phyloP scores from a whole-genome alignment of 352 stramenopile species.

The Globisporangium okanoganense region DNA sequence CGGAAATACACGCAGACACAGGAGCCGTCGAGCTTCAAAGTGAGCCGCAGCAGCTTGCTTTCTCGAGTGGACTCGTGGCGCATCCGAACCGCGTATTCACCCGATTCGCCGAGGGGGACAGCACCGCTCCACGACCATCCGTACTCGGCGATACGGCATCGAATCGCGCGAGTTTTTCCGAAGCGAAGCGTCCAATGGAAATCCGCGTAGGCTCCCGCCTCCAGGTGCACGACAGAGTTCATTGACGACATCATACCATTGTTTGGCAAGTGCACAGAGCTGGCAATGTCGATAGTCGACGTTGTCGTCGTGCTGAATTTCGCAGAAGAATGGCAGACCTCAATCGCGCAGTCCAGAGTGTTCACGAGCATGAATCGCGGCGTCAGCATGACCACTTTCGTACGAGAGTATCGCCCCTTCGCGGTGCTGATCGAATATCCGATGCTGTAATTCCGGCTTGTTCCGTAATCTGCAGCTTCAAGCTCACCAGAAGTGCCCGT shows the following conservation, averaged over 20 bases:
- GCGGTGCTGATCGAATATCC: slow-evolving; percentile 77
- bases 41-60: slow-evolving; percentile 74
- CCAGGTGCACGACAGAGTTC: slow-evolving; percentile 64
- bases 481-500: slow-evolving; percentile 71
- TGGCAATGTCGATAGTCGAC: slow-evolving; percentile 38
- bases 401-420: slow-evolving; percentile 76
- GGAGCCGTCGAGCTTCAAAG: slow-evolving; percentile 69
- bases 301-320: slow-evolving; percentile 37
- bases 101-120: slow-evolving; percentile 66
- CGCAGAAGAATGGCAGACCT: slow-evolving; percentile 78
- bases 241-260: slow-evolving; percentile 54
- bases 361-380: slow-evolving; percentile 86
- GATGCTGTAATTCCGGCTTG: slow-evolving; percentile 71
- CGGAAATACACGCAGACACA: slow-evolving; percentile 82
- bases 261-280: slow-evolving; percentile 35
- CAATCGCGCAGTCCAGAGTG: slow-evolving; percentile 55
- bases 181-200: slow-evolving; percentile 82
- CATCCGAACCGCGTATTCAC: slow-evolving; percentile 81
- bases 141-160: slow-evolving; percentile 66
- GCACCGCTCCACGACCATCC: slow-evolving; percentile 85
- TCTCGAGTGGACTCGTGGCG: slow-evolving; percentile 78
- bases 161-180: slow-evolving; percentile 67
- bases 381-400: slow-evolving; percentile 86
- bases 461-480: slow-evolving; percentile 56
- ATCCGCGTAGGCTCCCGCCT: slow-evolving; percentile 73